Base-by-base conservation (phyloP, 148 eudicot genomes). In the Polygonum aviculare region DNA sequence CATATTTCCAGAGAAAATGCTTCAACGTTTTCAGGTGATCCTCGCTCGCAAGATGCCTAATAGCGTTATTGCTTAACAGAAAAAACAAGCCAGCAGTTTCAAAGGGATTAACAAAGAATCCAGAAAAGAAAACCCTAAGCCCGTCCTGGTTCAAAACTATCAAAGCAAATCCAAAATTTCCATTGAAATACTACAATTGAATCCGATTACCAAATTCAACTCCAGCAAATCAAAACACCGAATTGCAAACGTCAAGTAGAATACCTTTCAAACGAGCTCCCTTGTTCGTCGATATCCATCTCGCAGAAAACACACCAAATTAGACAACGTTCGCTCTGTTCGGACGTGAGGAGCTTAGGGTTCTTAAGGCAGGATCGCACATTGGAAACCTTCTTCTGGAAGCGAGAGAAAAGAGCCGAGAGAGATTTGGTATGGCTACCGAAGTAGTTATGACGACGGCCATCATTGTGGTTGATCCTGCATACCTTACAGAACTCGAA, bases 271-370 rank as follows among this genome's bases (percentile, higher is more conserved):
- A 87, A 86, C 35, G 82, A 48, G 84, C 80, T 84, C 45, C 74
- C 79, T 51, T 74, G 45, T 62, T 89, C 89, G 35, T 75, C 39
- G 72, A 92, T 69, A 55, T 90, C 90, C 39, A 54, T 80, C 48
- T 85, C 94, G 78, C 98, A 94, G 80, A 94, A 92, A 33, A 86
- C 83, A 74, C 98, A 94, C 97, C 98, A 90, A 63, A 94, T 60
- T 26, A 87, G 88, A 45, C 78, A 77, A 3, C 33, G 74, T 39
- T 83, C 75, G 65, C 84, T 80, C 18, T 74, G 84, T 21, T 86
- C 79, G 6, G 82, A 85, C 22, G 49, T 78, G 21, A 77, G 59
- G 21, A 79, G 49, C 71, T 44, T 85, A 76, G 98, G 97, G 85
- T 87, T 85, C 26, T 74, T 78, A 38, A 94, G 84, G 79, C 81